phyloP scores from a whole-genome alignment of 441 rosid genomes.

The Jatropha multifida region DNA sequence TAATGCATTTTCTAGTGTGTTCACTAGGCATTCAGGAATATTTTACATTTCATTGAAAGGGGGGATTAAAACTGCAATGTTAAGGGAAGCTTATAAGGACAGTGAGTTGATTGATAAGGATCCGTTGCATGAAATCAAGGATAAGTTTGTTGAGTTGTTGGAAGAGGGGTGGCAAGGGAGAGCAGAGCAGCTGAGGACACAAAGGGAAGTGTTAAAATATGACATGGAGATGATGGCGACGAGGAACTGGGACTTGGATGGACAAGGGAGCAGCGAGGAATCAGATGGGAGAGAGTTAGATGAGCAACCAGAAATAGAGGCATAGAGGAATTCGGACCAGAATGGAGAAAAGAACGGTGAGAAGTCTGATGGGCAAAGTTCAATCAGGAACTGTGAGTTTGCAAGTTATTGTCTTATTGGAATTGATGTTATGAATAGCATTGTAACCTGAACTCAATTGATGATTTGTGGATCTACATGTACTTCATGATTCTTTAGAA shows the following conservation, averaged over 20 bases:
- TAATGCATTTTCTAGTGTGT: slow-evolving; percentile 65
- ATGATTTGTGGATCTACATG: not conserved
- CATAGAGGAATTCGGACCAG: not conserved
- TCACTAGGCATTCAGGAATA: slow-evolving; percentile 88
- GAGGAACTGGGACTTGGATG: slow-evolving; percentile 25
- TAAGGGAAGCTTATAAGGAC: slow-evolving; percentile 73
- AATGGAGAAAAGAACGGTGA: not conserved
- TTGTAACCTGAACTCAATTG: not conserved
- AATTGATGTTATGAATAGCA: not conserved
- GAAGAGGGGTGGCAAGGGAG: slow-evolving; percentile 71
- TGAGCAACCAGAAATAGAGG: not conserved
- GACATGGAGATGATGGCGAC: slow-evolving; percentile 41
- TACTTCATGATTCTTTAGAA: not conserved
- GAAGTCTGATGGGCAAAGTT: slow-evolving; percentile 23
- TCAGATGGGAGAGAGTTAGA: not conserved
- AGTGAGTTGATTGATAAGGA: slow-evolving; percentile 60
- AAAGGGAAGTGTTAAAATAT: slow-evolving; percentile 42
- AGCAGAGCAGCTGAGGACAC: slow-evolving; percentile 39
- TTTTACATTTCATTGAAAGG: slow-evolving; percentile 87
- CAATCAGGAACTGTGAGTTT: slow-evolving; percentile 24
- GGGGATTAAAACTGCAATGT: slow-evolving; percentile 71
- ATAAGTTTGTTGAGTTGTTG: slow-evolving; percentile 54
- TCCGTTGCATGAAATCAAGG: slow-evolving; percentile 67
- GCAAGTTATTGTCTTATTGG: not conserved
- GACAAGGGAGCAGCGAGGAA: slow-evolving; percentile 18